A percentile compares a stretch with the other conserved stretches of the same genome.
Evolutionary conservation across 23 red algal genomes (phyloP).

Genomic region (Gracilaria domingensis): DNA sequence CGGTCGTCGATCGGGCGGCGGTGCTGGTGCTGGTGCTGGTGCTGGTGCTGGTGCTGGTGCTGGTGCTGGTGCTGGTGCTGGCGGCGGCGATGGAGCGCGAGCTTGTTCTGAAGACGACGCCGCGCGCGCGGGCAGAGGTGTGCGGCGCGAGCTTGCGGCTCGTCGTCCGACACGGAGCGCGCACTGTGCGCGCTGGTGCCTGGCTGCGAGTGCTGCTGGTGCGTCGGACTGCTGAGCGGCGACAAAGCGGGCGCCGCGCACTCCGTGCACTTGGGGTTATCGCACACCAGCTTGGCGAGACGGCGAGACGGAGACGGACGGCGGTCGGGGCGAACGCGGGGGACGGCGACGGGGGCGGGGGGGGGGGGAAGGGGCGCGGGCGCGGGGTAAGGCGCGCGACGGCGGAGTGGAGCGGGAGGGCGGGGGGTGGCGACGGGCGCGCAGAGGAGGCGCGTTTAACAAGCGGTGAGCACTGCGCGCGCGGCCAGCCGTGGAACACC

Average conservation of each 20-base stretch:
- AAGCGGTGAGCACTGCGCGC: constrained; percentile 18
- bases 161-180: not conserved
- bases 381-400: not conserved
- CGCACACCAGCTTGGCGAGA: constrained; percentile 18
- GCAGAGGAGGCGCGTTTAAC: not conserved
- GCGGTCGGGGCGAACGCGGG: not conserved
- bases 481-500: too few relatives aligned
- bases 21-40: too few relatives aligned
- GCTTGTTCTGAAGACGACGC: not conserved
- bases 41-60: too few relatives aligned
- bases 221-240: constrained; percentile 33
- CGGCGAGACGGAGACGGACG: not conserved
- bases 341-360: not conserved
- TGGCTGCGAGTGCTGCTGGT: not conserved
- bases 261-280: constrained; percentile 27
- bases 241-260: constrained; percentile 5
- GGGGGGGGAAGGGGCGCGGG: not conserved
- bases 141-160: not conserved
- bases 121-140: not conserved
- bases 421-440: not conserved
- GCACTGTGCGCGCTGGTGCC: not conserved
- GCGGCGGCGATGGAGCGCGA: not conserved
- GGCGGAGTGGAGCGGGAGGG: not conserved
- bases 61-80: not conserved
- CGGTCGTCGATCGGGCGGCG: too few relatives aligned